Evolutionary conservation across 2,329 filamentous ascomycete genomes (phyloP).

Genomic region (Fusarium acutatum): DNA sequence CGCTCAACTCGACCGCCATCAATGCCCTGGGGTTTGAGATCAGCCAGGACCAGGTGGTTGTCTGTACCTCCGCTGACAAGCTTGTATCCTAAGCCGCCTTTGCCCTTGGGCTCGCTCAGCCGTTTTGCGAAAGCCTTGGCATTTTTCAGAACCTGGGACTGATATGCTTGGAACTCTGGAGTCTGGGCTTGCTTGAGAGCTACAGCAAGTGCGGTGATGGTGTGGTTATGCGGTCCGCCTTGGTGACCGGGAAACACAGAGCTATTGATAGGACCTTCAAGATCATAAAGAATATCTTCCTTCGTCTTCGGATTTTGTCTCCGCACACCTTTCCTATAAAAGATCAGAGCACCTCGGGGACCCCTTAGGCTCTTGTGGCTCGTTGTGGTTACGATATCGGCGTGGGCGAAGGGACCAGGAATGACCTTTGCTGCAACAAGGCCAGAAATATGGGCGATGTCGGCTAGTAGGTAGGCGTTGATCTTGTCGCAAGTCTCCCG

Average conservation of each 20-base stretch:
- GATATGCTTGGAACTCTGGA: conserved; percentile 91
- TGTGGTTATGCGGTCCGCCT: conserved; percentile 98
- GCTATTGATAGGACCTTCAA: conserved; percentile 92
- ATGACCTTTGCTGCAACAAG: conserved; percentile 92
- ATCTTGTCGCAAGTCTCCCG: conserved; percentile 90
- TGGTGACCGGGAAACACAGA: conserved; percentile 99
- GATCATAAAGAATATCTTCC: conserved; percentile 85
- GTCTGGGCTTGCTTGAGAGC: conserved; percentile 93
- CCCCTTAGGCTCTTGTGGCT: conserved; percentile 98
- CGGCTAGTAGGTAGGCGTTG: conserved; percentile 90
- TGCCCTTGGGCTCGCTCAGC: conserved; percentile 73
- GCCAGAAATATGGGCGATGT: conserved; percentile 98
- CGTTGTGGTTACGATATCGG: conserved; percentile 96
- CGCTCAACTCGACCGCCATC: conserved; percentile 92
- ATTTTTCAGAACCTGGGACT: conserved; percentile 88
- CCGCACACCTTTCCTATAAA: conserved; percentile 93
- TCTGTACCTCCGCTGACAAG: conserved; percentile 95
- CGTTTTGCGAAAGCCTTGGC: conserved; percentile 83
- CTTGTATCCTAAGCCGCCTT: conserved; percentile 82
- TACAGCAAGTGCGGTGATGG: conserved; percentile 93
- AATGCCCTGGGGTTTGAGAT: conserved; percentile 87
- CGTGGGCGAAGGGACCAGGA: conserved; percentile 86
- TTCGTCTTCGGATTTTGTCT: conserved; percentile 85
- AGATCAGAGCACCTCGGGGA: conserved; percentile 96
- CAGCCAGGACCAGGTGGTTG: conserved; percentile 93